Evolutionary conservation across 2,329 filamentous ascomycete genomes (phyloP), one percentile per base, ranked within the genome.

Genomic region (Trichoderma sp.): DNA sequence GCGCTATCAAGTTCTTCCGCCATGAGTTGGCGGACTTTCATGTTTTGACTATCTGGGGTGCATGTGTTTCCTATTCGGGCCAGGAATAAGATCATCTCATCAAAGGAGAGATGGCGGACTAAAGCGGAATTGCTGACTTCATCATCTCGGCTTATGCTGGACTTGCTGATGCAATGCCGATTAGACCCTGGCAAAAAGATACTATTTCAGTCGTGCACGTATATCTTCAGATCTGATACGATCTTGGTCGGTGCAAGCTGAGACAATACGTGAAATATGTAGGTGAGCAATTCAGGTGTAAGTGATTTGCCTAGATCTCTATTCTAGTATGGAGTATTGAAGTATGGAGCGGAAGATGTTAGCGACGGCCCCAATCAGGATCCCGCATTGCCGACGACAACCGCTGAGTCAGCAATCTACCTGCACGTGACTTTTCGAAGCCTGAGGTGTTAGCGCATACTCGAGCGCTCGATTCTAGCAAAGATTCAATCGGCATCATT

Each of bases 401-500:
- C 31, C 56, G 74, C 18, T 74, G 63, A 76, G 67, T 75, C 72
- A 76, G 14, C 71, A 41, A 1, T 0, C 11, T 2, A 2, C 7
- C n/a, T 11, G 1, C 75, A 76, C 75, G 73, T 75, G 73, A 75
- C 67, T 31, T 59, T 31, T 71, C 16, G 45, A 14, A 81, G 82
- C 82, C 82, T 84, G 74, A 84, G 82, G 83, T 80, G 59, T 31
- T 71, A 74, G 73, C 62, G 78, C 77, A 79, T 79, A 45, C 75
- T 77, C 79, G 77, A 76, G 78, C 78, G 77, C 79, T 81, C 80
- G 80, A 81, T 82, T 81, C 80, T 82, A 79, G 79, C 82, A 79
- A 82, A 82, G 81, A 83, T 81, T 84, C 81, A 82, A 67, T 27
- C 71, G 80, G 81, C 79, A 83, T 80, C 82, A 81, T 78, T 80